Base-by-base conservation (phyloP, 139 green algal genomes). In the Chlamydomonas sphaeroides region DNA sequence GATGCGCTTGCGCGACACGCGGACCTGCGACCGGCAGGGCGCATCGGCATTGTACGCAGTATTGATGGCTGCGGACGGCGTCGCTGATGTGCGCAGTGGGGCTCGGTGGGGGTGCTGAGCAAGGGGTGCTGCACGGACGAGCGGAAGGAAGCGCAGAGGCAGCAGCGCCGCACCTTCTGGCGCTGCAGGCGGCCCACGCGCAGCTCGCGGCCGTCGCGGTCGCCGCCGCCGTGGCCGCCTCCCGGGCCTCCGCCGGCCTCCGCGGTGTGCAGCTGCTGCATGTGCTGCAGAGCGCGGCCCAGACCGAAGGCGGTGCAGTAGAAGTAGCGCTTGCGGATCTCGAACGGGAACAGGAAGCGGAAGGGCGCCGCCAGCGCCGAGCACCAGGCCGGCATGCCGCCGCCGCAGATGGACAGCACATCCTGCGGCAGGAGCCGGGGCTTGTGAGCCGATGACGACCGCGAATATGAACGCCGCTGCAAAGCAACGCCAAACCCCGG, bases 221-320 rank as follows among this genome's bases (percentile, higher is more conserved):
- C 89, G 26, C 66, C 61, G 57, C 56, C 72, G 56, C 72, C 72
- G 25, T 67, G 70, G 3, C 56, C 74, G 5, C 49, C 62, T 0
- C 59, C 71, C 65, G 85, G 72, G 1, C 39, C 76, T 14, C 86
- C 70, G 18, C 89, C 87, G 28, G 87, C 85, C 85, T 96, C 95
- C 0, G 88, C 90, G 3, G 85, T 76, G 78, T 96, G 88, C 85
- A 94, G 85, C 76, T 94, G 88, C 87, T 97, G 95, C 85, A 99
- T 90, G 80, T 96, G 93, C 75, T 97, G 91, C 84, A 99, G 89
- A 33, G 95, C 95, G 30, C 96, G 92, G 0, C 88, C 90, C 53
- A 98, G 84, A 35, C 95, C 96, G 84, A 99, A 97, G 17, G 93
- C 89, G 26, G 96, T 98, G 87, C 83, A 94, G 87, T 98, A 93